Evolutionary conservation across 257 asterid genomes (phyloP), one percentile per base, ranked within the genome.

Genomic region (Solanum chmielewskii): DNA sequence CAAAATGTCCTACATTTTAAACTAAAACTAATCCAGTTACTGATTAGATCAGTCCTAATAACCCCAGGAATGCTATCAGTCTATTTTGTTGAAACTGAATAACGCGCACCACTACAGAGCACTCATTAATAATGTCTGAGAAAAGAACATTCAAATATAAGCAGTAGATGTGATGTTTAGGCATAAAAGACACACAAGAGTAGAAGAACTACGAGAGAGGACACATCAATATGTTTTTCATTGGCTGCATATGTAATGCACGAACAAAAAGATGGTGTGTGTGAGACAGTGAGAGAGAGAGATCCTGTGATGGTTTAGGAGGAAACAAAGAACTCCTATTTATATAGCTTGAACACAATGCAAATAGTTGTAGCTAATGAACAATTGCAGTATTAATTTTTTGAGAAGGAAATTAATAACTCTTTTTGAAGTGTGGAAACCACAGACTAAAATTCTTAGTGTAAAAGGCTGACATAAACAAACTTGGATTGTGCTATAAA

Each of bases 111-210:
- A 11, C 44, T 47, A 80, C 27, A 47, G 68, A 47, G 49, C 85
- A 80, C 85, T 47, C 68, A 0, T 81, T 49, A 81, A 81, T 47
- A 11, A 81, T 81, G 85, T 81, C 85, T 47, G 31, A 47, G 29
- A 80, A 47, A 80, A 29, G 18, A 80, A 80, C 35, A 49, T 12
- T 1, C 59, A 49, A 81, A 16, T 18, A 11, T 49, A 29, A 81
- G 85, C 69, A 31, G 29, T n/a, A 49, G 29, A 81, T 52, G 69
- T 81, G 69, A 49, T 7, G 3, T 49, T 80, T 80, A 81, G 44
- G 45, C 45, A 49, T 16, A 81, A 4, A 45, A 80, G 56, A 45
- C 42, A 27, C 42, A 78, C 41, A 27, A 78, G 42, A 47, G 66
- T 15, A 44, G 64, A 78, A 49, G 27, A 45, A 16, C 68, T 29